A percentile compares a stretch with the other conserved stretches of the same genome.
These are phyloP conservation scores for Eremomyces bilateralis DNA, from an alignment of 495 filamentous ascomycete genomes.

Conservation along the genomic window DNA sequence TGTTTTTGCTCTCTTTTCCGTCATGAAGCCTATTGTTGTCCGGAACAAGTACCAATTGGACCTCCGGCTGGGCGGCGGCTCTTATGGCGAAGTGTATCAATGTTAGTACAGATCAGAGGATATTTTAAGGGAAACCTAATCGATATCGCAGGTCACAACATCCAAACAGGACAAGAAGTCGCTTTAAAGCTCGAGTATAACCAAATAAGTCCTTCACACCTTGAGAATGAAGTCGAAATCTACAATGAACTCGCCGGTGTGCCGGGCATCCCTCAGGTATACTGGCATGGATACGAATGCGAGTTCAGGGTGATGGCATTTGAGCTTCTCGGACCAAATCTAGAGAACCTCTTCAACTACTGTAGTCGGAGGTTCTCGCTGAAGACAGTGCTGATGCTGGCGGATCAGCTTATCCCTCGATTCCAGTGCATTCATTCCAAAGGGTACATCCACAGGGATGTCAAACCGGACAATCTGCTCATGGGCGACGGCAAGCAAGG, in stretches of 20 bases:
- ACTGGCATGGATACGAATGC: conserved; percentile 13
- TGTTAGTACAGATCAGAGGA: conserved; percentile 3
- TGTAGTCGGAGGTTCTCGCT: conserved; percentile 19
- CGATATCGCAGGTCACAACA: conserved; percentile 14
- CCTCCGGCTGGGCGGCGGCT: conserved; percentile 13
- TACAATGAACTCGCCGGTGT: conserved; percentile 12
- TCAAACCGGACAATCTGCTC: conserved; percentile 21
- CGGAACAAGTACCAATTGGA: conserved; percentile 12
- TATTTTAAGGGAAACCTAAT: conserved; percentile 1
- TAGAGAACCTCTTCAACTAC: conserved; percentile 19
- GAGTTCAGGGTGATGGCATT: conserved; percentile 15
- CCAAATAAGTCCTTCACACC: no score
- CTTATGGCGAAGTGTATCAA: conserved; percentile 14
- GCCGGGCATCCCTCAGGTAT: conserved; percentile 17
- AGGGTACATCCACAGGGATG: conserved; percentile 17
- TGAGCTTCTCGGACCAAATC: conserved; percentile 21
- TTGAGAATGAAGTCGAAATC: conserved; percentile 10
- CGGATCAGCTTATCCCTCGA: conserved; percentile 17
- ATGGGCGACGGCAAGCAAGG: conserved; percentile 17
- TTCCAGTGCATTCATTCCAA: conserved; percentile 19
- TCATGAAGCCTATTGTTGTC: conserved; percentile 14
- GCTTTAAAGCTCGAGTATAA: conserved; percentile 20
- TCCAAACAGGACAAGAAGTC: conserved; percentile 15
- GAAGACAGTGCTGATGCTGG: conserved; percentile 21
- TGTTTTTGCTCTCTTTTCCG: no score